Base-by-base conservation (phyloP, 805 yeast species). In the Candida morakotiae region DNA sequence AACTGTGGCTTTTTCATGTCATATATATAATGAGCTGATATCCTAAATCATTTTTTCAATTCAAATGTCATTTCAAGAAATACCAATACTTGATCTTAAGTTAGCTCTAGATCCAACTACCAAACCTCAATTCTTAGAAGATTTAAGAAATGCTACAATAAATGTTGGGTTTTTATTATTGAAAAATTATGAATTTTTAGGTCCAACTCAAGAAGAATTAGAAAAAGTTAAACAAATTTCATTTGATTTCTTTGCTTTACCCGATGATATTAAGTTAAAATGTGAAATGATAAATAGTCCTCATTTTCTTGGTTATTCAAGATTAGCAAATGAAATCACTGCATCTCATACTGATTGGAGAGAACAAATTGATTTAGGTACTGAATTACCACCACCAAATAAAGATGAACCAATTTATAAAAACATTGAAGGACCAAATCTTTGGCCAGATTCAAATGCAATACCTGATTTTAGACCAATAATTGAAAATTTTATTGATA, bases 351-450 rank as follows among this genome's bases (percentile, higher is more conserved):
- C 73, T 3, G 85, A 79, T 48, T 69, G 79, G 69, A 59, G 83
- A 39, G 85, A 79, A 47, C 84, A 79, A 54, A 70, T 73, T 41
- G 84, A 79, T 48, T 59, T 79, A 39, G 83, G 76, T 4, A 74
- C 79, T 5, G 76, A 70, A 41, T 53, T 71, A 23, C 65, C 72
- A 3, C 64, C 68, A 9, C 77, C 77, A 0, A 19, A 18, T 17
- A 44, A 51, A 17, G 62, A 52, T 27, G 71, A 62, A 14, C 70
- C 69, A 1, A 24, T 71, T 10, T 75, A 74, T 60, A 57, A 59
- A 36, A 70, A 73, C 34, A 56, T 78, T 37, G 77, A 72, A 43
- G 83, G 83, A 0, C 82, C 83, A 5, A 75, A 75, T 46, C 51
- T 64, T 38, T 78, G 77, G 74, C 78, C 80, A 0, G 67, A 70